Evolutionary conservation across 163 green algal genomes (phyloP).

Genomic region (Volvox carteri): DNA sequence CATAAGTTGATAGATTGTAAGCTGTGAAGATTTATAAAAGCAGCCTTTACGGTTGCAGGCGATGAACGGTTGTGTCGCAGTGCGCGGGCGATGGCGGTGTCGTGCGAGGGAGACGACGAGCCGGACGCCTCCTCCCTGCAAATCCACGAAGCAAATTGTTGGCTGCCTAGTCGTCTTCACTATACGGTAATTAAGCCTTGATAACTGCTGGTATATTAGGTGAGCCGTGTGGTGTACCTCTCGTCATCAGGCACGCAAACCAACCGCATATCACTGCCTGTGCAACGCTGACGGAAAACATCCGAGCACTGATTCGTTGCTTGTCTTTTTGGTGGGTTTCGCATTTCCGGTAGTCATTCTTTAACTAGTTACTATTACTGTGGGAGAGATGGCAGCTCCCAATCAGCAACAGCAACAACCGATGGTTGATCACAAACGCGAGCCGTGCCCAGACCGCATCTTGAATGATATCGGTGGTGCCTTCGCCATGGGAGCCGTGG

Average conservation of each 20-base stretch:
- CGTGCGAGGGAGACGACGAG: conserved; percentile 34
- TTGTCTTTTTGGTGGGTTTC: too few species aligned
- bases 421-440: conserved; percentile 74
- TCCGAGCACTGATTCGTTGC: too few species aligned
- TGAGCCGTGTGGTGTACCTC: too few species aligned
- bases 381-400: conserved; percentile 20
- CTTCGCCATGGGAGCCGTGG: conserved; percentile 98
- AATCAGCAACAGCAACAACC: conserved; percentile 52
- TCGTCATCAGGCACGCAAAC: too few species aligned
- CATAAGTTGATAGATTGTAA: too few species aligned
- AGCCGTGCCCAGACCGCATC: conserved; percentile 94
- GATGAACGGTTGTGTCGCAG: neutral
- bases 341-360: too few species aligned
- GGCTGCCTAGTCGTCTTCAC: too few species aligned
- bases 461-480: conserved; percentile 98
- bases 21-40: neutral
- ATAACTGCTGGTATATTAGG: too few species aligned
- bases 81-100: neutral
- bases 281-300: too few species aligned
- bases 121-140: conserved; percentile 5
- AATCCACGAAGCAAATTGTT: neutral
- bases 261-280: too few species aligned
- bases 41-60: too few species aligned
- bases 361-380: neutral
- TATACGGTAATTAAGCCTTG: too few species aligned